Base-by-base conservation (phyloP, 1,139 yeast species). In the Meyerozyma carpophila region DNA sequence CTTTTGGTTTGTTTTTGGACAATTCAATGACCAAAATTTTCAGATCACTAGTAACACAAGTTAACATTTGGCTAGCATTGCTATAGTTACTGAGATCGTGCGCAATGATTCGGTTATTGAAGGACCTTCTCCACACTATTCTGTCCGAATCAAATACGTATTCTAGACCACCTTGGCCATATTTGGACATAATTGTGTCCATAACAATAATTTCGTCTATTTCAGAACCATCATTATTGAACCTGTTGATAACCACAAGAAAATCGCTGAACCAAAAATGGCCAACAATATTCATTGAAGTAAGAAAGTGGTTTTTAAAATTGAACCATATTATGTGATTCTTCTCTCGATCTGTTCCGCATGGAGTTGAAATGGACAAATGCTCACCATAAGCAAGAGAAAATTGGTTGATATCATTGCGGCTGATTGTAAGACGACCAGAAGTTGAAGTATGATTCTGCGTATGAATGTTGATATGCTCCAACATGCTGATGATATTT, bases 291-390 rank as follows among this genome's bases (percentile, higher is more conserved):
- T 70, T 70, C 45, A 70, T 55, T 2, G 62, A 47, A 34, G 67
- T 73, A 44, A 64, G 53, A 38, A 59, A 62, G 47, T 61, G 63
- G 47, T 68, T 66, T 36, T 58, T 59, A 44, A 69, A 70, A 46
- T 66, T 66, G 49, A 62, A 71, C 78, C 78, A 73, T 11, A 71
- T 49, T 5, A 67, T 52, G 45, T 72, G 77, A 47, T 67, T 65
- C 10, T 55, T 49, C 31, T 60, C 60, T 16, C 50, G 52, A 8
- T 60, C 57, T 2, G 54, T 52, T 16, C 51, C 52, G 37, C 50
- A 57, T 1, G 77, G 75, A 0, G 76, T 72, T 0, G 77, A 70
- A 5, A 73, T 51, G 1, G 74, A 57, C 6, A 68, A 36, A 31
- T 58, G 46, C 38, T 59, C 59, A 1, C 70, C 72, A 47, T 52